Evolutionary conservation across 495 filamentous ascomycete genomes (phyloP).

Genomic region (Barbatosphaeria neglecta): DNA sequence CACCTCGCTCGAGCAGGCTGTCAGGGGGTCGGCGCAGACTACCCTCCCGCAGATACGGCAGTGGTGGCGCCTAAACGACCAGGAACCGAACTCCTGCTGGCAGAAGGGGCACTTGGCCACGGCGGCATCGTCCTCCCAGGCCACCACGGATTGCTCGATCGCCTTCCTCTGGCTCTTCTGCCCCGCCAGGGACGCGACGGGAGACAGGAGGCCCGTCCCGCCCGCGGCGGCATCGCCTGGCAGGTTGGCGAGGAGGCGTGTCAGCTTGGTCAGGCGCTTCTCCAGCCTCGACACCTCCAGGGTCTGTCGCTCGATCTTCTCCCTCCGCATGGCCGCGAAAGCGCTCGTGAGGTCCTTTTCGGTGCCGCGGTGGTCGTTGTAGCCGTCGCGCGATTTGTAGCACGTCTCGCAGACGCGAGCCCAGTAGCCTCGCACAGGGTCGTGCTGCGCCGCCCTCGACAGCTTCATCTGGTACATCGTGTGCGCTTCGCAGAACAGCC

Average conservation of each 20-base stretch:
- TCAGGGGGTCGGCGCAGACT: constrained; percentile 76
- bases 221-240: constrained; percentile 40
- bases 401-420: constrained; percentile 94
- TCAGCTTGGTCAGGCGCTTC: constrained; percentile 82
- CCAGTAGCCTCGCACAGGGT: constrained; percentile 88
- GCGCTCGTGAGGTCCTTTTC: constrained; percentile 55
- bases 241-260: constrained; percentile 63
- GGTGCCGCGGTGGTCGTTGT: constrained; percentile 75
- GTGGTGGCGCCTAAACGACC: constrained; percentile 84
- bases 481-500: constrained; percentile 92
- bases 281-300: constrained; percentile 83
- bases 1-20: constrained; percentile 75
- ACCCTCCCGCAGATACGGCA: constrained; percentile 88
- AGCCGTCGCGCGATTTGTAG: constrained; percentile 90
- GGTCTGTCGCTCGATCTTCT: constrained; percentile 68
- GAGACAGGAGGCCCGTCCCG: constrained; percentile 17
- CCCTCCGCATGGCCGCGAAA: constrained; percentile 58
- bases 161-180: constrained; percentile 56
- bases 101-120: constrained; percentile 84
- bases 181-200: constrained; percentile 22
- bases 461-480: constrained; percentile 99
- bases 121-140: constrained; percentile 84
- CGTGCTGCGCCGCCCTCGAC: constrained; percentile 77
- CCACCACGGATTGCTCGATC: constrained; percentile 83
- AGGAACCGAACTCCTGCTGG: constrained; percentile 82